phyloP scores from a whole-genome alignment of 495 filamentous ascomycete genomes.

The Penicillium bovifimosum region DNA sequence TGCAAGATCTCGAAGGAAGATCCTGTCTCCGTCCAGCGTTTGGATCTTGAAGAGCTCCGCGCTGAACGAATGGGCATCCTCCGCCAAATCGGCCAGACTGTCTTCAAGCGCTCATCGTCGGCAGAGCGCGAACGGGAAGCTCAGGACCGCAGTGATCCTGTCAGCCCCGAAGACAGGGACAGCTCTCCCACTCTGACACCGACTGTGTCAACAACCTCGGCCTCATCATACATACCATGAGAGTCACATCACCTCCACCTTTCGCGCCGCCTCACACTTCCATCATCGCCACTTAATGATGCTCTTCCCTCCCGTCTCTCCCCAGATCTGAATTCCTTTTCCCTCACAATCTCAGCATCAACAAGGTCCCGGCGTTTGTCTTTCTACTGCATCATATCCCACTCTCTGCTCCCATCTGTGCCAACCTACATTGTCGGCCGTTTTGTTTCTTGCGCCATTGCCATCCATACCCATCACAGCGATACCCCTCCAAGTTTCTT shows the following conservation, averaged over 20 bases:
- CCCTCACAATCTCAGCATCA: conserved; percentile 1
- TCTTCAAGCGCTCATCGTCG: conserved; percentile 48
- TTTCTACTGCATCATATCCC: conserved; percentile 22
- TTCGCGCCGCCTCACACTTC: background rate
- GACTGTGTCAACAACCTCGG: conserved; percentile 37
- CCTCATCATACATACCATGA: conserved; percentile 29
- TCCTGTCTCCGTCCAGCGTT: conserved; percentile 43
- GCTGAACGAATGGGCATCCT: conserved; percentile 47
- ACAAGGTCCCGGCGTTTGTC: conserved; percentile 16
- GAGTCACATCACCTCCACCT: background rate
- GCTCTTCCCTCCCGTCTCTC: background rate
- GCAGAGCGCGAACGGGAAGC: conserved; percentile 39
- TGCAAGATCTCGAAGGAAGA: conserved; percentile 71
- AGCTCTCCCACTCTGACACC: conserved; percentile 37
- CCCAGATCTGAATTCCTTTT: conserved; percentile 1
- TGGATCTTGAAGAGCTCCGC: conserved; percentile 44
- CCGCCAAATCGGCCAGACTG: conserved; percentile 43
- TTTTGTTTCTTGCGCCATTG: conserved; percentile 15
- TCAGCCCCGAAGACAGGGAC: conserved; percentile 32
- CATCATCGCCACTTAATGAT: background rate
- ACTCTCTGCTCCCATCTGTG: conserved; percentile 15
- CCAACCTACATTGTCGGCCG: conserved; percentile 8
- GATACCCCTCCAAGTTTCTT: conserved; percentile 26
- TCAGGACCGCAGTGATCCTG: conserved; percentile 30
- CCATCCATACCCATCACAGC: conserved; percentile 22